Evolutionary conservation across 495 filamentous ascomycete genomes (phyloP).

Genomic region (Neurospora sp.): DNA sequence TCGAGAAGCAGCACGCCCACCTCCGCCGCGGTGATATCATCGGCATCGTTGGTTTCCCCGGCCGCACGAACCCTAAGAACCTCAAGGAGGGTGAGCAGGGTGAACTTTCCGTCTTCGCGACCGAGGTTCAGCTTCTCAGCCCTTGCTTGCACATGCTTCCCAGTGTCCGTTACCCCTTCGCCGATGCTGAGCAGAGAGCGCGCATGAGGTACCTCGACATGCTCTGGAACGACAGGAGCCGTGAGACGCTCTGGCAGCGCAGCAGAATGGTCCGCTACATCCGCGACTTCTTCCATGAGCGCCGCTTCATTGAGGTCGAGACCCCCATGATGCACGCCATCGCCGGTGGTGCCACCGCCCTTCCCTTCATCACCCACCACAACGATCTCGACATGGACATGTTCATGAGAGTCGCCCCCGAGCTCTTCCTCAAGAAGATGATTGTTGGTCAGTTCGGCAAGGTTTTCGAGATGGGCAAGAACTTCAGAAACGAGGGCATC

Average conservation of each 20-base stretch:
- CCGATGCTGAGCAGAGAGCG: constrained; percentile 86
- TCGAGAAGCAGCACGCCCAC: constrained; percentile 81
- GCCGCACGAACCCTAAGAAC: constrained; percentile 82
- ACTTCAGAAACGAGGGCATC: constrained; percentile 91
- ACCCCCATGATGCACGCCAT: constrained; percentile 97
- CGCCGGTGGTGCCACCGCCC: constrained; percentile 90
- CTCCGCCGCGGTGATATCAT: constrained; percentile 87
- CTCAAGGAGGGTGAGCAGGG: constrained; percentile 58
- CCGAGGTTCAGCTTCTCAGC: constrained; percentile 70
- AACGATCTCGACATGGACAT: constrained; percentile 90
- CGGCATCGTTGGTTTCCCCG: constrained; percentile 79
- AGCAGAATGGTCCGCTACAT: constrained; percentile 79
- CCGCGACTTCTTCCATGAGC: constrained; percentile 73
- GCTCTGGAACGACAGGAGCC: constrained; percentile 83
- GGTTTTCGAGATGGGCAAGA: constrained; percentile 86
- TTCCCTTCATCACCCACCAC: constrained; percentile 89
- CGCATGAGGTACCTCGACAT: constrained; percentile 89
- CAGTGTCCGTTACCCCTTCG: constrained; percentile 83
- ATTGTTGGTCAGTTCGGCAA: constrained; percentile 76
- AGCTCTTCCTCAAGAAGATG: constrained; percentile 89
- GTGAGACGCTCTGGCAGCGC: constrained; percentile 71
- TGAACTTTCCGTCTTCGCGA: constrained; percentile 90
- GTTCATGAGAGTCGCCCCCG: constrained; percentile 83
- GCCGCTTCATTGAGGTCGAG: constrained; percentile 89
- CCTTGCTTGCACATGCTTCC: constrained; percentile 93